Conservation (phyloP, 202 grass and related monocot species). For the Eragrostis tef region DNA sequence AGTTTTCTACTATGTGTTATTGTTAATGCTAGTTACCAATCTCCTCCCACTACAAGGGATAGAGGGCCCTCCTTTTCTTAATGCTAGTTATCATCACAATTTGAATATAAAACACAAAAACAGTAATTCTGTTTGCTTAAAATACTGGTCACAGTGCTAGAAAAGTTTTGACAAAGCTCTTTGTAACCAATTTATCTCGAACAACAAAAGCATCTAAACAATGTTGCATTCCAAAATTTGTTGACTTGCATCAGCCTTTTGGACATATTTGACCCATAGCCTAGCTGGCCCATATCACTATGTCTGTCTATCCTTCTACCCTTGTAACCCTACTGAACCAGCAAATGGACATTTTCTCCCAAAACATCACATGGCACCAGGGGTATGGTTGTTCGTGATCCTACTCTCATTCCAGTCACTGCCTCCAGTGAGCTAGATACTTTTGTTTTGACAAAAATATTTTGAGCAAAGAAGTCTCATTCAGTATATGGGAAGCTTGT, state of each 20-base stretch:
- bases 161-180: slow-evolving; percentile 31
- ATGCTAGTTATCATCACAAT: slow-evolving; percentile 29
- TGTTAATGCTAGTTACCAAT: not conserved
- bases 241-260: slow-evolving; percentile 6
- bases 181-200: slow-evolving; percentile 18
- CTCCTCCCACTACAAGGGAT: not conserved
- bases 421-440: not conserved
- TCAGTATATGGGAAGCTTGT: not conserved
- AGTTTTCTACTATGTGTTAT: not conserved
- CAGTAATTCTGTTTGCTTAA: slow-evolving; percentile 19
- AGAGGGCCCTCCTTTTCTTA: not conserved
- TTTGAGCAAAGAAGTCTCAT: slow-evolving; percentile 8
- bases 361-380: too few species aligned
- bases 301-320: too few species aligned
- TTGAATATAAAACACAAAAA: slow-evolving; percentile 2
- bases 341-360: too few species aligned
- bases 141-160: slow-evolving; percentile 3
- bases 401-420: too few species aligned
- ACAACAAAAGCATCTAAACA: slow-evolving; percentile 28
- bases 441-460: slow-evolving; percentile 8
- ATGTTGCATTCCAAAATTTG: not conserved
- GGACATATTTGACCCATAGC: not conserved
- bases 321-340: too few species aligned
- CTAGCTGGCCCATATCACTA: too few species aligned
- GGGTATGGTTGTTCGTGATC: too few species aligned